A percentile compares a stretch with the other conserved stretches of the same genome.
phyloP scores from a whole-genome alignment of 805 yeast species.

The Starmerella geochares region DNA sequence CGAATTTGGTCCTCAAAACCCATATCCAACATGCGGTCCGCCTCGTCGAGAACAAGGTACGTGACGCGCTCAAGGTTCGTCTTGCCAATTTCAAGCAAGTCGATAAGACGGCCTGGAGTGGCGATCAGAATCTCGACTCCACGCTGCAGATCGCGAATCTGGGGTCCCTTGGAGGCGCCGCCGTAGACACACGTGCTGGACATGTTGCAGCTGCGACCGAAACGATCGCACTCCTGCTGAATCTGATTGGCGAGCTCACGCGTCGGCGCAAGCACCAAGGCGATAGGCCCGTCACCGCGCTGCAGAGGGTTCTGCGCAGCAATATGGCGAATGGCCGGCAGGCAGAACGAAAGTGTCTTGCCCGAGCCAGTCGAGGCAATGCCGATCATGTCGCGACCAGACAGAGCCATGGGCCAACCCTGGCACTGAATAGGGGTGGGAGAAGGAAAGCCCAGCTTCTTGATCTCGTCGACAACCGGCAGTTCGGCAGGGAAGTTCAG shows the following conservation, averaged over 20 bases:
- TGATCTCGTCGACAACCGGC: constrained; percentile 68
- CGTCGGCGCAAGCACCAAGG: constrained; percentile 90
- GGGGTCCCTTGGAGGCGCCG: constrained; percentile 98
- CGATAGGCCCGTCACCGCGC: constrained; percentile 97
- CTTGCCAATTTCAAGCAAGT: constrained; percentile 90
- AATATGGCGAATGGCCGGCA: constrained; percentile 94
- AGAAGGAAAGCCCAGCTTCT: constrained; percentile 80
- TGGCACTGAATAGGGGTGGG: constrained; percentile 98
- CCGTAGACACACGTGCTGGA: constrained; percentile 94
- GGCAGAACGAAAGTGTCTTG: constrained; percentile 92
- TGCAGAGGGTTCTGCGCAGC: constrained; percentile 91
- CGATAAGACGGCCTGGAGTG: constrained; percentile 97
- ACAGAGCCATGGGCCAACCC: constrained; percentile 99
- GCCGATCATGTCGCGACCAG: constrained; percentile 99
- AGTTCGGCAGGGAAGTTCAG: constrained; percentile 91
- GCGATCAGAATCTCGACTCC: constrained; percentile 96
- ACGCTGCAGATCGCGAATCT: constrained; percentile 87
- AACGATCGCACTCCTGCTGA: constrained; percentile 90
- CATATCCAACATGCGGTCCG: constrained; percentile 99
- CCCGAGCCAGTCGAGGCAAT: constrained; percentile 99
- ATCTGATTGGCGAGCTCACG: constrained; percentile 98
- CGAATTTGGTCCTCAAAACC: constrained; percentile 99
- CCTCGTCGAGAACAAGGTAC: constrained; percentile 94
- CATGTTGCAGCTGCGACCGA: constrained; percentile 82
- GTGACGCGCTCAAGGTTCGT: constrained; percentile 94